Evolutionary conservation across 352 stramenopile genomes (phyloP).

Genomic region (Elongisporangium anandrum): DNA sequence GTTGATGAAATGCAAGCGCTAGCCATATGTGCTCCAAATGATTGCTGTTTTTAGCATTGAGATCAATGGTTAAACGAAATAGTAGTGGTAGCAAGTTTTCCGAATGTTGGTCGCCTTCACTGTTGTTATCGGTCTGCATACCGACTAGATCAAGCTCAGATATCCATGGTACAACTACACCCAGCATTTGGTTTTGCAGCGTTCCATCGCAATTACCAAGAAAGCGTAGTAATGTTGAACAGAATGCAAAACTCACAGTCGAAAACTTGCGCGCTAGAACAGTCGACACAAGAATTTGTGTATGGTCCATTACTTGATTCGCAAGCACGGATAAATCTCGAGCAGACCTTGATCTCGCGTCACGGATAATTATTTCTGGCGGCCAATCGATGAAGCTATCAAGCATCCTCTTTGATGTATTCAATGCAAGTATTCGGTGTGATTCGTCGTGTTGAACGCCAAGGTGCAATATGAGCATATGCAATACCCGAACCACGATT

Average conservation of each 20-base stretch:
- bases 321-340: conserved; percentile 9
- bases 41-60: conserved; percentile 29
- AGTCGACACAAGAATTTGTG: conserved; percentile 24
- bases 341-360: background rate
- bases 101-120: conserved; percentile 4
- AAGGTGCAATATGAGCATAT: conserved; percentile 44
- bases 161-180: conserved; percentile 46
- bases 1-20: conserved; percentile 34
- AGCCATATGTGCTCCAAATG: conserved; percentile 69
- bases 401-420: conserved; percentile 15
- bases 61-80: conserved; percentile 45
- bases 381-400: conserved; percentile 8
- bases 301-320: conserved; percentile 21
- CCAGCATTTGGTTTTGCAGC: conserved; percentile 52
- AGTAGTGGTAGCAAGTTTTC: conserved; percentile 35
- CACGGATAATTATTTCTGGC: conserved; percentile 17
- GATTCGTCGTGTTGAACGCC: conserved; percentile 29
- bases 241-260: conserved; percentile 24
- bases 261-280: conserved; percentile 30
- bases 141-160: conserved; percentile 26
- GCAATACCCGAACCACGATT: conserved; percentile 36
- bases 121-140: conserved; percentile 1
- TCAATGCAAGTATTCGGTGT: conserved; percentile 26
- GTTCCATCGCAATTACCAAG: conserved; percentile 23
- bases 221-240: conserved; percentile 37